Percentiles rank a stretch among this genome's conserved stretches.
These are phyloP conservation scores for Magnusiomyces magnusii DNA, from an alignment of 1,139 yeast genomes.

Conservation along the genomic window DNA sequence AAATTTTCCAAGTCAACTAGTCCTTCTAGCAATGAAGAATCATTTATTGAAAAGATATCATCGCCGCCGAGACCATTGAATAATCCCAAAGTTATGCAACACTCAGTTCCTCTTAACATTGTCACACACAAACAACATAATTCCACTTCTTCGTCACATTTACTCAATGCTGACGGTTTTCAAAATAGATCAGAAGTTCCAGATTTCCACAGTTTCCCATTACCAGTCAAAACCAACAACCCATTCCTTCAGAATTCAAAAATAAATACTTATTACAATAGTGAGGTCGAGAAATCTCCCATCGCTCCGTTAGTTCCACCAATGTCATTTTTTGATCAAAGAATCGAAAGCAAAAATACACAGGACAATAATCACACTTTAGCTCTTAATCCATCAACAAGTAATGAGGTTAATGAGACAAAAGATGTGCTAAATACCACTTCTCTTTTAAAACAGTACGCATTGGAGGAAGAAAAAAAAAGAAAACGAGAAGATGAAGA, in stretches of 20 bases:
- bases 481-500: background rate
- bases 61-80: constrained; percentile 2
- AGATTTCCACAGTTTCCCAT: constrained; percentile 3
- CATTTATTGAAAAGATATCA: background rate
- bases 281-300: background rate
- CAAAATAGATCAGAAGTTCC: too few relatives aligned
- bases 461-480: background rate
- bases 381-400: background rate
- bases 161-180: background rate
- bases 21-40: background rate
- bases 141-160: background rate
- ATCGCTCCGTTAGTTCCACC: background rate
- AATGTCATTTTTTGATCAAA: background rate
- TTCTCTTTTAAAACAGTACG: too few relatives aligned
- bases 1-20: background rate
- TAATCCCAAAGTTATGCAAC: background rate
- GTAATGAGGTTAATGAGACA: background rate
- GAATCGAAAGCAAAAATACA: too few relatives aligned
- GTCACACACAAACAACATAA: background rate
- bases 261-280: too few relatives aligned
- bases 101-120: background rate
- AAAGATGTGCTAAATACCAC: background rate
- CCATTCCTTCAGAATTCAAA: background rate
- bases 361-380: background rate
- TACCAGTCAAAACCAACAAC: background rate